Percentiles rank a stretch among this genome's conserved stretches.
Evolutionary conservation across 2,329 filamentous ascomycete species (phyloP).

Genomic region (Ceratocystis eucalypticola): DNA sequence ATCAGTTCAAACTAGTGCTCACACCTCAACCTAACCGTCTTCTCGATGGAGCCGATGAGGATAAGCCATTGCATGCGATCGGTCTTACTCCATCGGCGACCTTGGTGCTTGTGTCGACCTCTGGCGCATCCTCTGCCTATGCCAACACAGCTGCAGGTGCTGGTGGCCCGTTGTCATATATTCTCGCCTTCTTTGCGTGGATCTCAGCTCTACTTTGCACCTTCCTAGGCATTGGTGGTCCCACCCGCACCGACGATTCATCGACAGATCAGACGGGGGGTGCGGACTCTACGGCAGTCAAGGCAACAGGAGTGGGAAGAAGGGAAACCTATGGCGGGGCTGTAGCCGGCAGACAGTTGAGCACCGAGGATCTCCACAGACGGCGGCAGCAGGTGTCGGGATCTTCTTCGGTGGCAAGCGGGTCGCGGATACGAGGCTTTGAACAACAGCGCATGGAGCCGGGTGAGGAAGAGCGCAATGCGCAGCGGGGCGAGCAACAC

Average conservation of each 20-base stretch:
- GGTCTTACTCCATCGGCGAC: slow-evolving; percentile 69
- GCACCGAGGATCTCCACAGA: slow-evolving; percentile 12
- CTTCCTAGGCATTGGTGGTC: slow-evolving; percentile 12
- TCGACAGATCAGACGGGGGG: background rate
- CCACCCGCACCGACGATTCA: background rate
- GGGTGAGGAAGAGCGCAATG: slow-evolving; percentile 25
- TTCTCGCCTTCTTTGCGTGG: slow-evolving; percentile 28
- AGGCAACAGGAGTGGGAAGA: slow-evolving; percentile 10
- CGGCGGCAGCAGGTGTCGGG: slow-evolving; percentile 7
- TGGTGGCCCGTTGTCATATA: slow-evolving; percentile 23
- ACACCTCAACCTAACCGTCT: slow-evolving; percentile 62
- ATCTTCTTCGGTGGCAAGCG: background rate
- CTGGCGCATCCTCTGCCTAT: slow-evolving; percentile 38
- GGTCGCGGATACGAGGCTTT: slow-evolving; percentile 22
- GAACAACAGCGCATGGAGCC: background rate
- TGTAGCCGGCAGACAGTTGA: background rate
- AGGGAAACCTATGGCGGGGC: slow-evolving; percentile 9
- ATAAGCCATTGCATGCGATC: slow-evolving; percentile 50
- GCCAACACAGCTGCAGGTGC: background rate
- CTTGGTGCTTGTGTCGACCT: slow-evolving; percentile 58
- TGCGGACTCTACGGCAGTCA: background rate
- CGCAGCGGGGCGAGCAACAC: slow-evolving; percentile 43
- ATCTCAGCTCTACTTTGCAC: slow-evolving; percentile 22
- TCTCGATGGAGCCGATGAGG: slow-evolving; percentile 64
- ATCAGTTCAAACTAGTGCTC: slow-evolving; percentile 72